Evolutionary conservation across 1,284 basidiomycete genomes (phyloP).

Genomic region (Irpex rosettiformis): DNA sequence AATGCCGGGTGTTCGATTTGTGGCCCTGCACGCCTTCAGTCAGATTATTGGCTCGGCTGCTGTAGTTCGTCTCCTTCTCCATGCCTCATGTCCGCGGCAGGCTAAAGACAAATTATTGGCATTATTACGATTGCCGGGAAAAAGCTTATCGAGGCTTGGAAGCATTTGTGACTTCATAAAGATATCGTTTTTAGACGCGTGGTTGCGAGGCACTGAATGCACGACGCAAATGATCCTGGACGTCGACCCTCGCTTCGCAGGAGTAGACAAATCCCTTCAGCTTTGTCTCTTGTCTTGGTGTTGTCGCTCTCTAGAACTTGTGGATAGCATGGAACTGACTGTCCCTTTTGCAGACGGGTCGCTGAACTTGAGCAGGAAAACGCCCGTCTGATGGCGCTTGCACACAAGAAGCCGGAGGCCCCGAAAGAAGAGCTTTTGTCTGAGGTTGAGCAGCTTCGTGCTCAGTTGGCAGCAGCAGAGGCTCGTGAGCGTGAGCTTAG

Average conservation of each 20-base stretch:
- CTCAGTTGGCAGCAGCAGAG: conserved; percentile 59
- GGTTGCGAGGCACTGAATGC: neutral
- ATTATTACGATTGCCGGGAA: neutral
- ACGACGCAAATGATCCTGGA: neutral
- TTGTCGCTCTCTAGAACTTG: neutral
- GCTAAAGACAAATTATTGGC: neutral
- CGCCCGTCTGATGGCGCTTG: conserved; percentile 56
- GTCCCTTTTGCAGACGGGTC: conserved; percentile 50
- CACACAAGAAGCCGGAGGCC: conserved; percentile 27
- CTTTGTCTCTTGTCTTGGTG: neutral
- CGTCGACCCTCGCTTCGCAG: neutral
- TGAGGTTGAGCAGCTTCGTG: conserved; percentile 63
- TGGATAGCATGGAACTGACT: conserved; percentile 1
- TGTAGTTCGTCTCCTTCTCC: neutral
- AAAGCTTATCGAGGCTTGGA: neutral
- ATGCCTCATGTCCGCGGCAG: neutral
- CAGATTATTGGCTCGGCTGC: neutral
- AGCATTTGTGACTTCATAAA: neutral
- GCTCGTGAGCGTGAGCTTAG: conserved; percentile 64
- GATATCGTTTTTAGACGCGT: neutral
- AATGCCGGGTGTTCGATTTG: neutral
- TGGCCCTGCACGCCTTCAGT: conserved; percentile 1
- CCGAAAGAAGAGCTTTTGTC: conserved; percentile 39
- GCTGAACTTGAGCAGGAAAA: conserved; percentile 78
- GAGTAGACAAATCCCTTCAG: too few relatives aligned